Conservation (phyloP, 2,329 filamentous ascomycete genomes). For the Malbranchea cinnamomea region DNA sequence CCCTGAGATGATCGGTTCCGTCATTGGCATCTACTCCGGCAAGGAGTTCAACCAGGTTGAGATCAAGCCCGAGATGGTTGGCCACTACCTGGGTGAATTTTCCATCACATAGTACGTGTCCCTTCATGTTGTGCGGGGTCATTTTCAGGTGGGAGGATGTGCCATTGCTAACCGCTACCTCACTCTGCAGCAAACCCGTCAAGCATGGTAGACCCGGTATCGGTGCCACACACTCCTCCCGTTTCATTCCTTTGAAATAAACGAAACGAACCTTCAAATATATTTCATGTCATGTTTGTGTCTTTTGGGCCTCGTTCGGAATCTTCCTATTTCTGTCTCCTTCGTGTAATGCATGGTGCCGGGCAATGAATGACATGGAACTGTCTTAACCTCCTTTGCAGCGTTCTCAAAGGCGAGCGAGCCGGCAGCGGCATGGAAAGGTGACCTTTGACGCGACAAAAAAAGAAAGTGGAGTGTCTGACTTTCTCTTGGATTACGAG, state of each 20-base stretch:
- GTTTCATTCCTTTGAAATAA: conserved; percentile 99
- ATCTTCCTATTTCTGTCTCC: too few species aligned
- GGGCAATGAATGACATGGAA: too few species aligned
- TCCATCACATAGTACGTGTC: conserved; percentile 93
- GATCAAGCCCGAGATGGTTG: conserved; percentile 99
- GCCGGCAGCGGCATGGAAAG: too few species aligned
- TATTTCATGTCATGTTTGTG: conserved; percentile 7
- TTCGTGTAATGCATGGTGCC: too few species aligned
- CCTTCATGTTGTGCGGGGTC: background rate
- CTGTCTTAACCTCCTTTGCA: too few species aligned
- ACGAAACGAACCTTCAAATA: conserved; percentile 15
- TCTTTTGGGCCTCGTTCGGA: conserved; percentile 5
- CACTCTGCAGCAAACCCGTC: conserved; percentile 70
- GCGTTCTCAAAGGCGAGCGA: too few species aligned
- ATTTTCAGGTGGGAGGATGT: background rate
- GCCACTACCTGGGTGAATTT: conserved; percentile 98
- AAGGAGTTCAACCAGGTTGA: conserved; percentile 99
- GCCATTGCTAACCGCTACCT: conserved; percentile 34
- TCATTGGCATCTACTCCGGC: conserved; percentile 98
- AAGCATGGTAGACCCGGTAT: conserved; percentile 99
- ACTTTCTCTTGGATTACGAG: too few species aligned
- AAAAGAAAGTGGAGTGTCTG: too few species aligned
- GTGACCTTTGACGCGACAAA: too few species aligned
- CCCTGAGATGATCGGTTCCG: conserved; percentile 98
- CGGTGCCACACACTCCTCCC: conserved; percentile 99